Evolutionary conservation across 2,329 filamentous ascomycete species (phyloP), one percentile per base, ranked within the genome.

Genomic region (Leptographium flavum): DNA sequence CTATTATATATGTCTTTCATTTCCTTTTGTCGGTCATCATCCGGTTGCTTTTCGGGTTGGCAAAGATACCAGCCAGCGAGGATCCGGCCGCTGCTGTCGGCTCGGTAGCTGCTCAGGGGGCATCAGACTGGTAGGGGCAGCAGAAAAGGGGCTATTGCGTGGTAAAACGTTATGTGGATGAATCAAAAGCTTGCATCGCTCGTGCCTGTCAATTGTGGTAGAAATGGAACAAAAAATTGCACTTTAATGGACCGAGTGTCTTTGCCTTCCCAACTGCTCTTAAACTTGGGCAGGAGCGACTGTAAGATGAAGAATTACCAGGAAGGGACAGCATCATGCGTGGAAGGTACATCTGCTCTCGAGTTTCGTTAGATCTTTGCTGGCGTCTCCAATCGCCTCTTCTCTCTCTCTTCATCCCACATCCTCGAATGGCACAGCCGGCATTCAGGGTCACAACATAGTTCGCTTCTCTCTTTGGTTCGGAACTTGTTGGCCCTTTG

Each of bases 41-140:
- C 22, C 35, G 23, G n/a, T 42, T 39, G 23, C 7, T 40, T 39
- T 40, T 35, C 21, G 28, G 42, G 11, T 30, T 44, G 42, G 27
- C 23, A 19, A 36, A 28, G 42, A 39, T 30, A 21, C 28, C 36
- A 39, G 23, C 8, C 36, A 40, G 37, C 43, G 37, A 45, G 43
- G 37, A 45, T 39, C 28, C 37, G 43, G 43, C 28, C 28, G 43
- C 23, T 21, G 17, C 21, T 30, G 22, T 42, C 43, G 36, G 30
- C 35, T 25, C 43, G 43, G 43, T 44, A 45, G 43, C 43, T 39
- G 42, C 15, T 7, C 28, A 27, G 25, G 25, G 25, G 25, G 10
- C 5, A 27, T 27, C 25, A 27, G 25, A 27, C 25, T 6, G 25
- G 25, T 27, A 10, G 25, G 25, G 25, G n/a, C n/a, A 27, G 25